A percentile compares a stretch with the other conserved stretches of the same genome.
phyloP scores from a whole-genome alignment of 1,284 basidiomycete genomes.

The Cutaneotrichosporon curvatum region DNA sequence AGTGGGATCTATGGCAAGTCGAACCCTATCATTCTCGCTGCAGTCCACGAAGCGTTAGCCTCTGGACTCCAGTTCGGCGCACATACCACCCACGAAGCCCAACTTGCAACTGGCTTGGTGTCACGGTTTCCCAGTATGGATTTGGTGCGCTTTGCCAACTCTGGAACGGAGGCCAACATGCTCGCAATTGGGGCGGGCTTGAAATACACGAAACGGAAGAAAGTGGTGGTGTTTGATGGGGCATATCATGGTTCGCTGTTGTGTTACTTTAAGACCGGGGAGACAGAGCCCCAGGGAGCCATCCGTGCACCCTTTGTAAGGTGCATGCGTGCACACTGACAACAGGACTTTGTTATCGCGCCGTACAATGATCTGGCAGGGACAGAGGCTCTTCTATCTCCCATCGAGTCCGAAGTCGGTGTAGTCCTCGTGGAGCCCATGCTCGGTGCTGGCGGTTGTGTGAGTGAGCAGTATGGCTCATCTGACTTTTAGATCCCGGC shows the following conservation, averaged over 20 bases:
- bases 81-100: slow-evolving; percentile 20
- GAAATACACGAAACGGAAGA: slow-evolving; percentile 32
- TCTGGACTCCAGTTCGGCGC: slow-evolving; percentile 24
- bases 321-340: not conserved
- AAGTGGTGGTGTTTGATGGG: slow-evolving; percentile 27
- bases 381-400: slow-evolving; percentile 35
- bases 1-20: slow-evolving; percentile 29
- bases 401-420: slow-evolving; percentile 38
- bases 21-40: slow-evolving; percentile 17
- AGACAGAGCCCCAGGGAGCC: slow-evolving; percentile 7
- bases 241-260: slow-evolving; percentile 29
- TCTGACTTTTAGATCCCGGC: slow-evolving; percentile 16
- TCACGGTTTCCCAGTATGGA: slow-evolving; percentile 26
- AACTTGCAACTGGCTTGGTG: slow-evolving; percentile 17
- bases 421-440: slow-evolving; percentile 52
- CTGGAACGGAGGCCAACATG: slow-evolving; percentile 47
- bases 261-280: slow-evolving; percentile 14
- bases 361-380: slow-evolving; percentile 45
- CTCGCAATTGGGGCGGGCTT: slow-evolving; percentile 50
- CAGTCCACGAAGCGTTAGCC: slow-evolving; percentile 17
- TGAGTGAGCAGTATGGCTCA: slow-evolving; percentile 1
- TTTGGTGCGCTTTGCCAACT: slow-evolving; percentile 41
- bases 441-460: slow-evolving; percentile 45
- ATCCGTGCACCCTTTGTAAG: slow-evolving; percentile 18
- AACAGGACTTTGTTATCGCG: slow-evolving; percentile 22